These are phyloP conservation scores for Plicaturopsis crispa DNA, from an alignment of 768 basidiomycete genomes.

Conservation along the genomic window DNA sequence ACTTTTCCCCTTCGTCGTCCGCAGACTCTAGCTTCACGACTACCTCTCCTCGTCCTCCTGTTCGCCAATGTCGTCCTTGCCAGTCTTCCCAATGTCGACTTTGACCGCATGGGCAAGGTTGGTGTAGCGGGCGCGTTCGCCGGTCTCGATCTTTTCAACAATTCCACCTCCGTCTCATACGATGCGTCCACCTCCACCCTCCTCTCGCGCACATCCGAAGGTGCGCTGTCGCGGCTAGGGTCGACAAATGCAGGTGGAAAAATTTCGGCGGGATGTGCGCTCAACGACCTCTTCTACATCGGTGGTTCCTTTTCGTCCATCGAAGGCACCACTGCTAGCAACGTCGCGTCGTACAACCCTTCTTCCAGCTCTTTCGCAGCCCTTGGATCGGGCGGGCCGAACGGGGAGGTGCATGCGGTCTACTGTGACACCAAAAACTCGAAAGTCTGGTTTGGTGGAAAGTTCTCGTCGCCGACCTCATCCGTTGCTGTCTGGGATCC, in stretches of 20 bases:
- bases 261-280: conserved; percentile 66
- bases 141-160: conserved; percentile 74
- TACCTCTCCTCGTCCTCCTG: conserved; percentile 17
- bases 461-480: conserved; percentile 58
- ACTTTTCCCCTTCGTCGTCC: conserved; percentile 8
- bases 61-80: conserved; percentile 26
- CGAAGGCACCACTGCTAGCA: conserved; percentile 47
- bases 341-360: conserved; percentile 71
- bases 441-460: conserved; percentile 76
- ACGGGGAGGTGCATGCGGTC: conserved; percentile 65
- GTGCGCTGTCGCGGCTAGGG: conserved; percentile 61
- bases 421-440: conserved; percentile 65
- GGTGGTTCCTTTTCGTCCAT: conserved; percentile 81
- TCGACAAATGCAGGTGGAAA: conserved; percentile 76
- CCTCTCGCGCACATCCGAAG: conserved; percentile 56
- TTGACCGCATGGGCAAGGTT: conserved; percentile 83
- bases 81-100: conserved; percentile 54
- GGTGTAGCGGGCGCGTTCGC: conserved; percentile 85
- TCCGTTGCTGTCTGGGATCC: conserved; percentile 69
- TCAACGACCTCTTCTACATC: conserved; percentile 66
- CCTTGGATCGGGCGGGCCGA: conserved; percentile 62
- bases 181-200: conserved; percentile 69
- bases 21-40: too few species aligned
- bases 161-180: conserved; percentile 45
- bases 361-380: conserved; percentile 49